These are phyloP conservation scores for Tetrahymena borealis DNA, from an alignment of 73 alveolate species.

Conservation along the genomic window DNA sequence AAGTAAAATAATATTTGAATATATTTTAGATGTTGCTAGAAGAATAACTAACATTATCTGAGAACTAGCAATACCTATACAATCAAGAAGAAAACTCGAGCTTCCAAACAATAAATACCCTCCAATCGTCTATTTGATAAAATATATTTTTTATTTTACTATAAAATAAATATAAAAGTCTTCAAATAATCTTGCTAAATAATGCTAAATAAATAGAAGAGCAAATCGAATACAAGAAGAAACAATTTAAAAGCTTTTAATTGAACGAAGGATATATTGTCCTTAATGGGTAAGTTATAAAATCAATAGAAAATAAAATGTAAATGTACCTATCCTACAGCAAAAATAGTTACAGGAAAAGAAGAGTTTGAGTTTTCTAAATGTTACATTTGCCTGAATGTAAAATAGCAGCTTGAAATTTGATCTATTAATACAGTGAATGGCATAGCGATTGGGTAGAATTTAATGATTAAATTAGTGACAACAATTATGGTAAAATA, in stretches of 20 bases:
- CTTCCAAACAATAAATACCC: neutral
- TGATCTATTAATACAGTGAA: neutral
- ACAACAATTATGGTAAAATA: neutral
- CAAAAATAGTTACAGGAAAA: neutral
- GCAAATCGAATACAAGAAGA: too few relatives aligned
- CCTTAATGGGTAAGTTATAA: too few relatives aligned
- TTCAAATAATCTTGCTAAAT: too few relatives aligned
- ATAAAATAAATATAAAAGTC: too few relatives aligned
- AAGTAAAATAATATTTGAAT: neutral
- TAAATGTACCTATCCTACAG: neutral
- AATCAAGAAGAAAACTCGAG: neutral
- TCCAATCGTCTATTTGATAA: neutral
- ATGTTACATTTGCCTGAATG: neutral
- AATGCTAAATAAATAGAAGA: too few relatives aligned
- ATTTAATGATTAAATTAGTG: neutral
- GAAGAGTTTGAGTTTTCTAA: neutral
- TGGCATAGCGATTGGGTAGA: neutral
- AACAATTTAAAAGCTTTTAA: too few relatives aligned
- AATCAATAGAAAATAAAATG: neutral
- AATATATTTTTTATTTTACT: neutral
- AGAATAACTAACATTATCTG: neutral
- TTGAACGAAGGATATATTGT: too few relatives aligned
- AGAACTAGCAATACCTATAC: neutral
- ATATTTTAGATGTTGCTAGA: neutral
- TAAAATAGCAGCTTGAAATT: neutral